Percentiles rank a stretch among this genome's conserved stretches.
Conservation (phyloP, 2,329 filamentous ascomycete genomes). For the Tolypocladium ophioglossoides region DNA sequence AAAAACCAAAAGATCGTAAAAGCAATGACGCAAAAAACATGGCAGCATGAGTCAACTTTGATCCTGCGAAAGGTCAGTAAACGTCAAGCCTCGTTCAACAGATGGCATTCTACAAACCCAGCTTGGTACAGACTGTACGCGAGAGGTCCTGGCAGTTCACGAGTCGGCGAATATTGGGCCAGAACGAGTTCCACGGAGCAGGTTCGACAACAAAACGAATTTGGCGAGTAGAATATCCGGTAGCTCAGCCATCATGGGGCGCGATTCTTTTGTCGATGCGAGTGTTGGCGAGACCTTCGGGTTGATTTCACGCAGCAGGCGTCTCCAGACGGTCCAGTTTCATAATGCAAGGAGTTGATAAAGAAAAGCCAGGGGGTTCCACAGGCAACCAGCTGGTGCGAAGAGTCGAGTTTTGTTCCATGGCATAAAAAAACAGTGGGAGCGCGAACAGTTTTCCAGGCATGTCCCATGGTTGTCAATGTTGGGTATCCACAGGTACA, state of each 20-base stretch:
- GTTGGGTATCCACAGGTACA: background rate
- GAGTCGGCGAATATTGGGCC: background rate
- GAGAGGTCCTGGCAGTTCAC: background rate
- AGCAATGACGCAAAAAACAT: conserved; percentile 20
- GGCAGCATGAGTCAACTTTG: conserved; percentile 45
- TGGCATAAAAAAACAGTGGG: background rate
- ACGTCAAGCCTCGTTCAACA: conserved; percentile 6
- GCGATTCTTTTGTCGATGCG: background rate
- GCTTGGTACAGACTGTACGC: conserved; percentile 6
- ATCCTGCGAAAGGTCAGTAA: conserved; percentile 27
- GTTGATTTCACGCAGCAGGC: background rate
- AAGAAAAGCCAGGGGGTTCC: background rate
- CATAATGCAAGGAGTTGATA: background rate
- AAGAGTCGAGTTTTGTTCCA: background rate
- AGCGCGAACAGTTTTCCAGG: background rate
- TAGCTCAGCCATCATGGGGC: background rate
- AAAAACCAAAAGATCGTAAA: conserved; percentile 11
- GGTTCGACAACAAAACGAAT: background rate
- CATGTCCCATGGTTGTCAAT: background rate
- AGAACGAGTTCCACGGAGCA: background rate
- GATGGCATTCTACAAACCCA: conserved; percentile 14
- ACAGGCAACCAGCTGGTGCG: background rate
- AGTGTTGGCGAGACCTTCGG: background rate
- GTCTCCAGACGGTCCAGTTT: background rate
- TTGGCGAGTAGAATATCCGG: background rate